Base-by-base conservation (phyloP, 2,329 filamentous ascomycete genomes). In the Dryadomyces quercivorus region DNA sequence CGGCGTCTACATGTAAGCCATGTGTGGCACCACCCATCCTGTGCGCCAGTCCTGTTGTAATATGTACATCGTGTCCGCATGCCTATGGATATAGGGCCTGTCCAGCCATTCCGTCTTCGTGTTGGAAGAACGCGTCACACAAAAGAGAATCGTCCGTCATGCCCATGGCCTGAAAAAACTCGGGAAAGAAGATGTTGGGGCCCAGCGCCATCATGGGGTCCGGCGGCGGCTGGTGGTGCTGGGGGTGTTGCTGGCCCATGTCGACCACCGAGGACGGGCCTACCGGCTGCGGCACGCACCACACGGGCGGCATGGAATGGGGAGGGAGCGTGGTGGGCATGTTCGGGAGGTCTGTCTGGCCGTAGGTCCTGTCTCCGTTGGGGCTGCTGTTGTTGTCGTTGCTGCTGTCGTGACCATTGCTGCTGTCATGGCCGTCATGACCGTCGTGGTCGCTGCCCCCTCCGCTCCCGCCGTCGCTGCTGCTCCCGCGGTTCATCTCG, bases 61-160 rank as follows among this genome's bases (percentile, higher is more conserved):
- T 20, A 16, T 18, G 15, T 48, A 12, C 5, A 34, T 12, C 9
- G 15, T n/a, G 40, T 8, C 16, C 13, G 12, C 18, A 42, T 6
- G 18, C 36, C 36, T 34, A 13, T n/a, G 18, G 46, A 18, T 21
- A n/a, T 15, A 42, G 38, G 38, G n/a, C 43, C 13, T 45, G 18
- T 45, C 43, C 34, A 15, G 34, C 48, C 16, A n/a, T 15, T n/a
- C 34, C 45, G 20, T 47, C 48, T 8, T 50, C 34, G n/a, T 48
- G 48, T 6, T 48, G 48, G 2, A 56, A 21, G 3, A 58, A 56
- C 18, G 54, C 43, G 31, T 58, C 55, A 55, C 57, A 58, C 13
- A 58, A 53, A 50, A 57, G 49, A 31, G 51, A 52, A 40, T 58
- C 57, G 1, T 54, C 54, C 6, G 57, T 46, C 36, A 57, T 20